These are phyloP conservation scores for Acanthamoeba triangularis DNA, from an alignment of 208 protist species.

Conservation along the genomic window DNA sequence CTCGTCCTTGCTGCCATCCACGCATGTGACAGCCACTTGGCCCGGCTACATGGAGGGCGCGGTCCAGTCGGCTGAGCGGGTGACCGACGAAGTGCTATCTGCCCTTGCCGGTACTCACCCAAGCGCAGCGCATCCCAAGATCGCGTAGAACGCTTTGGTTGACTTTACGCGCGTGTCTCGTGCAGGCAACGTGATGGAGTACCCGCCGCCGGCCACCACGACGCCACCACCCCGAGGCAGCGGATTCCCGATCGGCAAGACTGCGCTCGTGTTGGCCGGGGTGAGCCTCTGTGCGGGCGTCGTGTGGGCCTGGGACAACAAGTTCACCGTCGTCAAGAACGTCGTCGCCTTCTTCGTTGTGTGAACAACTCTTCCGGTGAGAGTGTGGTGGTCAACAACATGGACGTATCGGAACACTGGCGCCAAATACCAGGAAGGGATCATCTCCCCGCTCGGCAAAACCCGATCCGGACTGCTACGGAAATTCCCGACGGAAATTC, in stretches of 20 bases:
- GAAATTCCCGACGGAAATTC: slow-evolving; percentile 22
- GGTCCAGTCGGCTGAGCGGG: slow-evolving; percentile 75
- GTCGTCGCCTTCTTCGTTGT: slow-evolving; percentile 10
- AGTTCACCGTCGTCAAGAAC: slow-evolving; percentile 2
- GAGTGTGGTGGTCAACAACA: neutral
- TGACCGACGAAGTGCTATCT: slow-evolving; percentile 61
- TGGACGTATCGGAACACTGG: too few species aligned
- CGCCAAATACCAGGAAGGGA: neutral
- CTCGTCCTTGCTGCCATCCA: too few species aligned
- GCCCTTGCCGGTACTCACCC: neutral
- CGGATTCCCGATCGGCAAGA: slow-evolving; percentile 5
- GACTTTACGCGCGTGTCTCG: neutral
- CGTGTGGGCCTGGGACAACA: slow-evolving; percentile 31
- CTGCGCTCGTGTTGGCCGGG: neutral
- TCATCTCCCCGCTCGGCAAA: neutral
- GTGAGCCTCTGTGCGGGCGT: neutral
- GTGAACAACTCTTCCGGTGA: neutral
- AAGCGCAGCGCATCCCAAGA: too few species aligned
- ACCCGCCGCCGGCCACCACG: neutral
- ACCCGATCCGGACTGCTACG: neutral
- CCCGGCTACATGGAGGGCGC: slow-evolving; percentile 84
- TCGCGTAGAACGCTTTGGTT: neutral
- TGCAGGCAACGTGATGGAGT: neutral
- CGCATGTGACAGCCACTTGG: neutral
- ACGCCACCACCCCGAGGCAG: neutral